phyloP scores from a whole-genome alignment of 768 basidiomycete species.

The Podaxis rugospora region DNA sequence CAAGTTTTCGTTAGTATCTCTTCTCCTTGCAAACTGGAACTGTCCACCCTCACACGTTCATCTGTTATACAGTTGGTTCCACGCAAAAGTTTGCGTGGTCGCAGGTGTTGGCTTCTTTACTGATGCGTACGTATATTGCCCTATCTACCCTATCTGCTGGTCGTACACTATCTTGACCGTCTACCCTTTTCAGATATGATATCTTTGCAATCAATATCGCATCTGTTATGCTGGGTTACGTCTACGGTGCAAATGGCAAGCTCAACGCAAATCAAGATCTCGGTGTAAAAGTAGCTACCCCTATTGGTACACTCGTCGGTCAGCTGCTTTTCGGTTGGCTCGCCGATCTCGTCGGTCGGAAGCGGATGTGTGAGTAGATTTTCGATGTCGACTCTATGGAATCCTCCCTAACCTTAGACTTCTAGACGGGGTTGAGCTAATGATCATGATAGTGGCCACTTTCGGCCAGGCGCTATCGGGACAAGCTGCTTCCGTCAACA shows the following conservation, averaged over 20 bases:
- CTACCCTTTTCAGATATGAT: conserved; percentile 48
- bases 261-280: conserved; percentile 64
- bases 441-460: conserved; percentile 78
- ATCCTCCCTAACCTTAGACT: background rate
- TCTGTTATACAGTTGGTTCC: conserved; percentile 61
- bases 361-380: conserved; percentile 66
- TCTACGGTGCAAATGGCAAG: conserved; percentile 52
- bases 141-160: background rate
- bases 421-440: conserved; percentile 65
- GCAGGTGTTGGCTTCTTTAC: conserved; percentile 91
- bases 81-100: conserved; percentile 67
- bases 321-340: conserved; percentile 80
- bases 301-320: conserved; percentile 70
- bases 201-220: conserved; percentile 91
- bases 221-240: conserved; percentile 77
- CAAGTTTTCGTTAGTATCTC: conserved; percentile 61
- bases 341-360: conserved; percentile 72
- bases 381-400: background rate
- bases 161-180: background rate
- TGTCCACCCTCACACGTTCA: background rate
- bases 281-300: conserved; percentile 74
- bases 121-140: conserved; percentile 51
- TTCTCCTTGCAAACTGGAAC: background rate
- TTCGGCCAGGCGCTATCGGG: conserved; percentile 80
- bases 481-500: conserved; percentile 56